Evolutionary conservation across 352 stramenopile species (phyloP), one percentile per base, ranked within the genome.

Genomic region (Phytophthora chlamydospora): DNA sequence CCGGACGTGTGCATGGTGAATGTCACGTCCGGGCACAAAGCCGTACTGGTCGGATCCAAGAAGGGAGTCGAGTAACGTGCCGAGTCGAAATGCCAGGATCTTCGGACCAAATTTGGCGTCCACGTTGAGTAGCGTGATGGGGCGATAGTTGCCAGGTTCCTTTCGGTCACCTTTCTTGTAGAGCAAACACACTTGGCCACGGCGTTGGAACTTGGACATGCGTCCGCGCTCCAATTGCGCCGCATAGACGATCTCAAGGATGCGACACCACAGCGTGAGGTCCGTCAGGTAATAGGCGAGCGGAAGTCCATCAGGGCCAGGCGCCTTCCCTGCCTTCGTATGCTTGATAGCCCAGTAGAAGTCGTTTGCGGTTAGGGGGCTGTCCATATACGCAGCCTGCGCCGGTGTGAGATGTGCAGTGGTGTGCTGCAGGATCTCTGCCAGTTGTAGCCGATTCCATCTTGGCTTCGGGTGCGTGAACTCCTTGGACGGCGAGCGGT

Each of bases 11-110:
- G 38, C 21, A 36, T 61, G 34, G 9, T 48, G 12, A 42, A 58
- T 66, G 2, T 33, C 49, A 12, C 57, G 17, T 7, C 41, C 32
- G n/a, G 47, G 43, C n/a, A 54, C 35, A 31, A 62, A 62, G 0
- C 52, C 61, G 24, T 29, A 43, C 21, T 63, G 52, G 46, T 69
- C 61, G 13, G 34, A 31, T 12, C 62, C 38, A n/a, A 62, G 45
- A 4, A 68, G 6, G 1, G 0, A 8, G 4, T 44, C 38, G 13
- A 68, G 33, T 0, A 69, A 40, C 3, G 3, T 12, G 1, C 40
- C 7, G 0, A 63, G 32, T 9, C 46, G 14, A 3, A 3, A 36
- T 8, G 41, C 33, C 1, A 58, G 41, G 17, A 66, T 55, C 33
- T 58, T 64, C 0, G 46, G 38, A 6, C 38, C 46, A 8, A 56